phyloP scores from a whole-genome alignment of 345 rosid genomes.

The Acer yangbiense region DNA sequence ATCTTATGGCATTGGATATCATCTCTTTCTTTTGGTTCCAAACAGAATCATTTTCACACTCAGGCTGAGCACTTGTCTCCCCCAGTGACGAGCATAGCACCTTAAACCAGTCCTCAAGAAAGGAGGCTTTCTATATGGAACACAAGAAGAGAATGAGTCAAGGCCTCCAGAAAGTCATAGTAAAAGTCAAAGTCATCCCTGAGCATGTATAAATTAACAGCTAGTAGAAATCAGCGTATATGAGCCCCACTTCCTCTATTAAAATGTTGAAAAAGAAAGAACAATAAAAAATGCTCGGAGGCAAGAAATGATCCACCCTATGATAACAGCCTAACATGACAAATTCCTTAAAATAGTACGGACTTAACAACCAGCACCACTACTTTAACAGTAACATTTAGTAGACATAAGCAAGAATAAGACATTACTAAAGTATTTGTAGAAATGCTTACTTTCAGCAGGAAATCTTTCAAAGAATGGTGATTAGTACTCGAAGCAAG shows the following conservation, averaged over 20 bases:
- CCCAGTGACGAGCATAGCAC: constrained; percentile 52
- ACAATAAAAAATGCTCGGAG: background rate
- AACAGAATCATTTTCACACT: constrained; percentile 29
- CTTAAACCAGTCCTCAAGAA: constrained; percentile 91
- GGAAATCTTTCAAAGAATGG: constrained; percentile 71
- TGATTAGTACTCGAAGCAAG: constrained; percentile 57
- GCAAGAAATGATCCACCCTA: background rate
- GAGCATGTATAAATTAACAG: background rate
- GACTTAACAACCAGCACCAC: background rate
- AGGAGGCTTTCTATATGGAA: constrained; percentile 59
- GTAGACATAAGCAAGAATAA: background rate
- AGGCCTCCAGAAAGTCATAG: constrained; percentile 4
- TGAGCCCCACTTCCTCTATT: background rate
- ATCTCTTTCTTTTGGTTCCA: constrained; percentile 72
- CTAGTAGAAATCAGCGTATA: background rate
- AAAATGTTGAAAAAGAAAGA: background rate
- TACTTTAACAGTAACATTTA: background rate
- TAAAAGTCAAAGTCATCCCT: background rate
- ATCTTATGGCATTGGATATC: constrained; percentile 62
- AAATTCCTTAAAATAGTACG: background rate
- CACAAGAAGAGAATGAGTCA: constrained; percentile 17
- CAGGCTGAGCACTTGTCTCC: constrained; percentile 36
- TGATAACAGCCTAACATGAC: background rate
- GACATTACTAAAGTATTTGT: background rate
- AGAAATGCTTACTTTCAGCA: constrained; percentile 61